Conservation (phyloP, 2,329 filamentous ascomycete species). For the Fusarium austroafricanum region DNA sequence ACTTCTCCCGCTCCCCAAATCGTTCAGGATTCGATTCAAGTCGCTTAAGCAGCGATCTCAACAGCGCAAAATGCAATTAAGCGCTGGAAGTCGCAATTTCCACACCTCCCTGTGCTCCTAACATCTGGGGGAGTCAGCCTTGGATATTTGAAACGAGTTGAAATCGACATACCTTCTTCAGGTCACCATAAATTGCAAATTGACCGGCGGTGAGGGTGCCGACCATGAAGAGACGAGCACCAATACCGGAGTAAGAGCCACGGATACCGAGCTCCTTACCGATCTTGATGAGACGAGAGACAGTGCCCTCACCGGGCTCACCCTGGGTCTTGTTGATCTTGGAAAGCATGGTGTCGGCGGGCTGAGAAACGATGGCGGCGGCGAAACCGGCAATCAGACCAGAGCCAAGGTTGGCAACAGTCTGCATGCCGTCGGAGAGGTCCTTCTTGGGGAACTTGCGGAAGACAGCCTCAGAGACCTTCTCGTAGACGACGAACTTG, state of each 20-base stretch:
- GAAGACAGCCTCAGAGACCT: constrained; percentile 82
- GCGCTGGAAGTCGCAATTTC: too few relatives aligned
- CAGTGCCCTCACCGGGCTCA: constrained; percentile 85
- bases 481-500: constrained; percentile 96
- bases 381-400: constrained; percentile 75
- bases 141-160: too few relatives aligned
- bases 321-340: constrained; percentile 98
- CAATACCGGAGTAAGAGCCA: constrained; percentile 84
- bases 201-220: constrained; percentile 82
- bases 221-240: constrained; percentile 73
- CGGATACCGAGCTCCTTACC: constrained; percentile 84
- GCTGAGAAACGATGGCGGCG: constrained; percentile 87
- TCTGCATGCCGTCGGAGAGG: constrained; percentile 76
- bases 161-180: too few relatives aligned
- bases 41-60: constrained; percentile 45
- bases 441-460: constrained; percentile 75
- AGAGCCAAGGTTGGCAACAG: constrained; percentile 78
- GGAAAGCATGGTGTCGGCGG: constrained; percentile 91
- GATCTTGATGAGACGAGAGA: constrained; percentile 86
- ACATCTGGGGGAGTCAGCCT: too few relatives aligned
- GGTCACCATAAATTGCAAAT: constrained; percentile 87
- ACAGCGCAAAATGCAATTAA: too few relatives aligned
- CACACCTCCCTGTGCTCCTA: too few relatives aligned
- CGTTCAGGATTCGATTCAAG: background rate
- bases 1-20: constrained; percentile 20